Evolutionary conservation across 2,329 filamentous ascomycete species (phyloP).

Genomic region (Verticillium isaacii): DNA sequence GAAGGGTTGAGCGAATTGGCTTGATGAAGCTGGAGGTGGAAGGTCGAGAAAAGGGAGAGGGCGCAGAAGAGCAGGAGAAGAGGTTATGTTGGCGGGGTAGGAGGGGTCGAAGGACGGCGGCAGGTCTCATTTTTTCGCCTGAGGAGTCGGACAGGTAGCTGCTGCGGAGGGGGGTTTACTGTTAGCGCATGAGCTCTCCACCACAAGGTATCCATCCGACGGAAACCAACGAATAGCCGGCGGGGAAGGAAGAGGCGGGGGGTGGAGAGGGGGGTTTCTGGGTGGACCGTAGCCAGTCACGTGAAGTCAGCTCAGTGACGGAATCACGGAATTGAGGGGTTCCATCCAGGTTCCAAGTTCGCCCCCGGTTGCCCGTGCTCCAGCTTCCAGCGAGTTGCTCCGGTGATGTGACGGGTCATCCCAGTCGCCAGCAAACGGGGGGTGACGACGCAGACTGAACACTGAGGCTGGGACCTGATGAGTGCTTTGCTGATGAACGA

Average conservation of each 20-base stretch:
- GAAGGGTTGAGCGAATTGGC: constrained; percentile 11
- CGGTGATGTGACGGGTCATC: neutral
- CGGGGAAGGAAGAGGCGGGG: neutral
- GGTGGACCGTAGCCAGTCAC: neutral
- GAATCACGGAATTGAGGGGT: neutral
- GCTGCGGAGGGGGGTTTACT: constrained; percentile 11
- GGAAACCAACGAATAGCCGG: constrained; percentile 4
- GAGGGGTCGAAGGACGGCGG: constrained; percentile 16
- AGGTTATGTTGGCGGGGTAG: constrained; percentile 16
- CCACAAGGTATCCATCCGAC: constrained; percentile 3
- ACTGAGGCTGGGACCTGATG: neutral
- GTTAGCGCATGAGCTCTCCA: constrained; percentile 15
- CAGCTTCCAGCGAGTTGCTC: neutral
- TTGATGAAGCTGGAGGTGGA: constrained; percentile 15
- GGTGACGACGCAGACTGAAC: neutral
- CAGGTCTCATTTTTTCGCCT: constrained; percentile 17
- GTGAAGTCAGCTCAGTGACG: constrained; percentile 3
- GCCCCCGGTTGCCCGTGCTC: too few relatives aligned
- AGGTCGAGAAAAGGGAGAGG: constrained; percentile 17
- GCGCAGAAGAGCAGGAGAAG: constrained; percentile 13
- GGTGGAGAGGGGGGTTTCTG: neutral
- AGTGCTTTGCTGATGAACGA: neutral
- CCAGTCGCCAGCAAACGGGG: neutral
- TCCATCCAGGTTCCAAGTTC: neutral
- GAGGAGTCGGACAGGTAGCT: constrained; percentile 4